phyloP scores from a whole-genome alignment of 352 stramenopile species.

The Aphanomyces invadans region DNA sequence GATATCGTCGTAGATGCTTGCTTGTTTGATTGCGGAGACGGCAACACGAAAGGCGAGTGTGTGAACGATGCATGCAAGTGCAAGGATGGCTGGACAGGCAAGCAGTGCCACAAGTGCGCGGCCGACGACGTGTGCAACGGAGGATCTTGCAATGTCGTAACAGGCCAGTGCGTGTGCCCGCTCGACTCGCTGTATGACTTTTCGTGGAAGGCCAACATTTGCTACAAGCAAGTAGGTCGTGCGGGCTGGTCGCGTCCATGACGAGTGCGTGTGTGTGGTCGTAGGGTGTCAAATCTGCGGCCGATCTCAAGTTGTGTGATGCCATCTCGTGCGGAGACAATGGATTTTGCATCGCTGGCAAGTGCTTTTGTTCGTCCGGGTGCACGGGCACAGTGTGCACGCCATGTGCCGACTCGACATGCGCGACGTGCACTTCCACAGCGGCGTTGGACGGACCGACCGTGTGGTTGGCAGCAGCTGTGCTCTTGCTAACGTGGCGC shows the following conservation, averaged over 20 bases:
- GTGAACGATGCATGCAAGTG: conserved; percentile 5
- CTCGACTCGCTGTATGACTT: neutral
- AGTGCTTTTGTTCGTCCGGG: conserved; percentile 10
- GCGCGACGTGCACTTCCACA: neutral
- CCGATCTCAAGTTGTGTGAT: neutral
- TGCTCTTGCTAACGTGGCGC: neutral
- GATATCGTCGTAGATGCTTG: neutral
- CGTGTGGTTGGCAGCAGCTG: neutral
- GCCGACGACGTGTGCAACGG: conserved; percentile 1
- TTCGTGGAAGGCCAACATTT: conserved; percentile 12
- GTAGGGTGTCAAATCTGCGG: neutral
- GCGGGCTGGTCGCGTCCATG: neutral
- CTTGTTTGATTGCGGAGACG: conserved; percentile 17
- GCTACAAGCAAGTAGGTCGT: conserved; percentile 1
- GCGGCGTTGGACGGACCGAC: neutral
- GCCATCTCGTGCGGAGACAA: neutral
- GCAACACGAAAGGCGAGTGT: conserved; percentile 23
- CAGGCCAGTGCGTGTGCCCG: conserved; percentile 12
- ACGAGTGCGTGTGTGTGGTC: neutral
- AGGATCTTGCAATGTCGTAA: neutral
- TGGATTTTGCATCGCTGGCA: conserved; percentile 1
- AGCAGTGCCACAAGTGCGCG: conserved; percentile 12
- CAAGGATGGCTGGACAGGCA: conserved; percentile 14
- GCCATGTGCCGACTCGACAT: conserved; percentile 1
- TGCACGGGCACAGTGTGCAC: conserved; percentile 12